Evolutionary conservation across 2,329 filamentous ascomycete species (phyloP), one percentile per base, ranked within the genome.

Genomic region (Phyllosticta citrichinensis): DNA sequence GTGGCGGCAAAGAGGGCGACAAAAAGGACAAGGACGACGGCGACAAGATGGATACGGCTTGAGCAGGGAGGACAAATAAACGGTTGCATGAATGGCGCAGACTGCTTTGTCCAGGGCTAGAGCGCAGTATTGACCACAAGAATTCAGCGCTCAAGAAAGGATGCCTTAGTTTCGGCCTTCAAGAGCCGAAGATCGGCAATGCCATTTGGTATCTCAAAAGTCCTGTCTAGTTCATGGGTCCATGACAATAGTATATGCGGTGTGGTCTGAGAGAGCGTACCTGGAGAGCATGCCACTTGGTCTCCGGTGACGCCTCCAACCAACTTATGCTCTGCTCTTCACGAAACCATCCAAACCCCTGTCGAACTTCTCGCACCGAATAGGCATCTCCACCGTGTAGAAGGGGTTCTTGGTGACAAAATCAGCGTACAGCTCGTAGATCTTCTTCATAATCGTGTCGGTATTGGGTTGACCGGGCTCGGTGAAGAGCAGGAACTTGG

Each of bases 321-420:
- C 25, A 30, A n/a, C 25, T 61, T 53, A 61, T 24, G 60, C 60
- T 33, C 60, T 52, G 17, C 60, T 70, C 71, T 90, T 85, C 68
- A 96, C 84, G 75, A 92, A 96, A 47, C 86, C 89, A 66, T 83
- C 82, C 65, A 97, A 74, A 74, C 90, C 90, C 68, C 92, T 82
- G 74, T 99, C 94, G 77, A 97, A 99, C 68, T 91, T 88, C 71
- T 97, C 94, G 76, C 94, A 96, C 64, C 94, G 82, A 59, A 99
- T 85, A 6, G 94, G 94, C 92, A 97, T 99, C 78, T 99, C 94
- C 62, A 96, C 81, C 70, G 94, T 92, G 77, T 97, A 97, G 72
- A 99, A 99, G 0, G 94, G 94, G 74, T 99, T 99, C 81, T 97
- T 99, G 91, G 97, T 97, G 67, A 99, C 94, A 73, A 90, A 97